Conservation (phyloP, 495 filamentous ascomycete genomes). For the Stereocaulon alpinum region DNA sequence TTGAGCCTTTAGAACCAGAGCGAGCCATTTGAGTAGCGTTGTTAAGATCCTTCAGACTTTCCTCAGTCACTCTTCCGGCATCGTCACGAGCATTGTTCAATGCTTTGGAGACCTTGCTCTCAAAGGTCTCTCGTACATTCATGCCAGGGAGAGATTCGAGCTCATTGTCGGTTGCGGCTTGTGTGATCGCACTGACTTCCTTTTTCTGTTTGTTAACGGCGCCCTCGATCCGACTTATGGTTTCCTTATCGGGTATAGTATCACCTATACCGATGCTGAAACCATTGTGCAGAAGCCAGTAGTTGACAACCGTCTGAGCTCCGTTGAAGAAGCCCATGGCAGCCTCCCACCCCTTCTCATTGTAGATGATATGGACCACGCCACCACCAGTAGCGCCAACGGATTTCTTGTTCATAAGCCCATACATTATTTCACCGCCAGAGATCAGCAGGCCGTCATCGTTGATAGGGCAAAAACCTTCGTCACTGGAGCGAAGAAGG, state of each 20-base stretch:
- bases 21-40: slow-evolving; percentile 92
- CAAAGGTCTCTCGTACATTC: slow-evolving; percentile 97
- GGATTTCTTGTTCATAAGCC: slow-evolving; percentile 83
- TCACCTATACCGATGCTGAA: slow-evolving; percentile 98
- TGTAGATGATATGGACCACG: slow-evolving; percentile 92
- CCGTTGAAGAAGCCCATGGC: slow-evolving; percentile 94
- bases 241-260: slow-evolving; percentile 79
- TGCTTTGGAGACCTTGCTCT: slow-evolving; percentile 85
- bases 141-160: slow-evolving; percentile 89
- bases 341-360: slow-evolving; percentile 76
- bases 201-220: slow-evolving; percentile 70
- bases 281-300: slow-evolving; percentile 96
- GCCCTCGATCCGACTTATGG: slow-evolving; percentile 71
- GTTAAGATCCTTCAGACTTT: slow-evolving; percentile 88
- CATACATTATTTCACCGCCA: slow-evolving; percentile 81
- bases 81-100: slow-evolving; percentile 93
- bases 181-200: slow-evolving; percentile 64
- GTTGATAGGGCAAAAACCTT: slow-evolving; percentile 53
- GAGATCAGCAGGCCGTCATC: slow-evolving; percentile 78
- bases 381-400: slow-evolving; percentile 79
- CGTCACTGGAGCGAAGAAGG: slow-evolving; percentile 47
- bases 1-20: slow-evolving; percentile 94
- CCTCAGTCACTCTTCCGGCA: slow-evolving; percentile 81
- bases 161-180: slow-evolving; percentile 66
- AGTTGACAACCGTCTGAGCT: slow-evolving; percentile 82